Percentiles rank a stretch among this genome's conserved stretches.
Evolutionary conservation across 1,284 basidiomycete species (phyloP).

Genomic region (Puccinia novopanici): DNA sequence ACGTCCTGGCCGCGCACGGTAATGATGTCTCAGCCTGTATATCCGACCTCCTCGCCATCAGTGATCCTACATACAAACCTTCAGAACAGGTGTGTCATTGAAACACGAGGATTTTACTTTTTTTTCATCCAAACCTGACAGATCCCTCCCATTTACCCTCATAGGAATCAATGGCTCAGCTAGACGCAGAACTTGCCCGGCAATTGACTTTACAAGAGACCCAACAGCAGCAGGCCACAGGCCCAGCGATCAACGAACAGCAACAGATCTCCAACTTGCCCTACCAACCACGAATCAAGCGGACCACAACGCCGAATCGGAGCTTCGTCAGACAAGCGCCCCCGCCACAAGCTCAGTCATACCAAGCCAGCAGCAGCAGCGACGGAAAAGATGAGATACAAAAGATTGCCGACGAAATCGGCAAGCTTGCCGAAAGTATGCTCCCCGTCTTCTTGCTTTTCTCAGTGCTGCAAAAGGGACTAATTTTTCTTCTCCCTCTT

Average conservation of each 20-base stretch:
- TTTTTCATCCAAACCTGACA: neutral
- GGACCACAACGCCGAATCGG: constrained; percentile 18
- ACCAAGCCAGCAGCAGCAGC: neutral
- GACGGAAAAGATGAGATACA: constrained; percentile 47
- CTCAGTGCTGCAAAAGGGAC: neutral
- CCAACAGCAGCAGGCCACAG: neutral
- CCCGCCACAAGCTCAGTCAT: neutral
- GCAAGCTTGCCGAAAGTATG: constrained; percentile 48
- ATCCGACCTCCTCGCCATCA: constrained; percentile 45
- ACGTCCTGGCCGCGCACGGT: constrained; percentile 33
- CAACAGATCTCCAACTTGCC: constrained; percentile 45
- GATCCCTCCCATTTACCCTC: neutral
- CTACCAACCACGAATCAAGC: constrained; percentile 43
- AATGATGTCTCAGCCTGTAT: constrained; percentile 33
- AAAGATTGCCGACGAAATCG: constrained; percentile 48
- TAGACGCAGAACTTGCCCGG: constrained; percentile 46
- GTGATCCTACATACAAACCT: constrained; percentile 43
- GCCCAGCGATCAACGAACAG: neutral
- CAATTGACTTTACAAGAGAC: constrained; percentile 38
- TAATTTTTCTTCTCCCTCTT: neutral
- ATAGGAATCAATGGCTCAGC: constrained; percentile 21
- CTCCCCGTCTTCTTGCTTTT: neutral
- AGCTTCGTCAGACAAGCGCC: neutral
- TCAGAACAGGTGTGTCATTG: constrained; percentile 26
- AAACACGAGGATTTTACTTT: neutral